Evolutionary conservation across 2,329 filamentous ascomycete genomes (phyloP).

Genomic region (Talaromyces piceae): DNA sequence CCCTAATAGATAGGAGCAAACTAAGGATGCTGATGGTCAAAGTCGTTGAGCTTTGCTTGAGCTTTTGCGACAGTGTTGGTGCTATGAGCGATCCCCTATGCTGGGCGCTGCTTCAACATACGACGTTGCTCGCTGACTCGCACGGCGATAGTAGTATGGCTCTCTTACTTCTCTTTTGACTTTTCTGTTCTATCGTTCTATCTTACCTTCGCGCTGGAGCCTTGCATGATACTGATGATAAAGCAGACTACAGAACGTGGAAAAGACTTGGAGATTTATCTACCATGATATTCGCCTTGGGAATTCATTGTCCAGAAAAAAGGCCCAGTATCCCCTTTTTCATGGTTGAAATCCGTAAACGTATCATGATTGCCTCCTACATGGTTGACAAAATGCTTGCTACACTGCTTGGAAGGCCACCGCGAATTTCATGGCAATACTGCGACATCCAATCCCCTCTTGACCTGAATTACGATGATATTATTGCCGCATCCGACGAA

Average conservation of each 20-base stretch:
- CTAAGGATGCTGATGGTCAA: slow-evolving; percentile 11
- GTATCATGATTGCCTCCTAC: slow-evolving; percentile 34
- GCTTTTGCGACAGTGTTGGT: slow-evolving; percentile 14
- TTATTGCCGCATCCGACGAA: slow-evolving; percentile 12
- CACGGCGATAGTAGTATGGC: slow-evolving; percentile 14
- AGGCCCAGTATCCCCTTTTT: slow-evolving; percentile 23
- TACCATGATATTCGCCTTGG: slow-evolving; percentile 36
- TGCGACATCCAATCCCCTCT: slow-evolving; percentile 19
- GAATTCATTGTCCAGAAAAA: slow-evolving; percentile 33
- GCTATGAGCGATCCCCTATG: slow-evolving; percentile 14
- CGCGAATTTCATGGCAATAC: slow-evolving; percentile 33
- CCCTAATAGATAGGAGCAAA: slow-evolving; percentile 10
- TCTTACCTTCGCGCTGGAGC: too few relatives aligned
- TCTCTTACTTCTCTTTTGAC: not conserved
- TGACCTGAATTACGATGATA: slow-evolving; percentile 16
- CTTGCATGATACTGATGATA: too few relatives aligned
- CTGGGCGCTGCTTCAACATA: slow-evolving; percentile 14
- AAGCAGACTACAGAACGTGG: slow-evolving; percentile 37
- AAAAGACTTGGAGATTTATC: slow-evolving; percentile 37
- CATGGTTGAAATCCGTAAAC: slow-evolving; percentile 28
- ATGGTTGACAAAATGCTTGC: slow-evolving; percentile 39
- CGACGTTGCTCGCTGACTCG: slow-evolving; percentile 10
- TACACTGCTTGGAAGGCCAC: slow-evolving; percentile 41
- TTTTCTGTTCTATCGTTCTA: too few relatives aligned
- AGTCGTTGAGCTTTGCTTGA: slow-evolving; percentile 14